Evolutionary conservation across 2,329 filamentous ascomycete species (phyloP), one percentile per base, ranked within the genome.

Genomic region (Didymella arachidicola): DNA sequence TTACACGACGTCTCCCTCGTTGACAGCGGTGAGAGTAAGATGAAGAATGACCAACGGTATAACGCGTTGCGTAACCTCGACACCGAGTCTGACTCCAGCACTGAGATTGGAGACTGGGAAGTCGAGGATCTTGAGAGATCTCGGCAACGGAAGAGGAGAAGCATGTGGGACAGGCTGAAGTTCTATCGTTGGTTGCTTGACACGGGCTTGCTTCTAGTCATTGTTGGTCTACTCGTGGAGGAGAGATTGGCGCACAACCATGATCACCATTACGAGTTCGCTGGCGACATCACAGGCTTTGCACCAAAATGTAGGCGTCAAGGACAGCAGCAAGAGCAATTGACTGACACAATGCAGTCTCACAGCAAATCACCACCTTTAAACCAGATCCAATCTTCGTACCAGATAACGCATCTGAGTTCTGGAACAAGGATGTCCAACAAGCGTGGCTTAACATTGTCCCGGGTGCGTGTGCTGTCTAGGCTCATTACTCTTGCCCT

Each of bases 201-300:
- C 47, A 75, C 71, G 1, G 56, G 57, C 1, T 59, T 75, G 22
- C 55, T 76, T 2, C 58, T 75, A 30, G 53, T 73, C 16, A 72
- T 75, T 12, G 12, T 72, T 1, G 72, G 66, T 3, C 53, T 76
- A 18, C 47, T 76, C 26, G 61, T 59, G 5, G 72, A 75, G 30
- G 72, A 65, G 51, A 62, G 57, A 55, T 71, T 65, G 66, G 56
- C 53, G 5, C 44, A 60, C 11, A 16, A 19, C 4, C 47, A 48
- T 3, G 60, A 58, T 11, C 59, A 69, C 41, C 22, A 49, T 29
- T 70, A 64, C 36, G 69, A 75, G 42, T 53, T 74, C 27, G 59
- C 62, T 38, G 72, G 72, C 26, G 73, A 76, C 32, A 56, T 75
- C 1, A 69, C 72, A 25, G 72, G 72, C 5, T 76, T 75, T 58